Percentiles rank a stretch among this genome's conserved stretches.
Conservation (phyloP, 306 rosid genomes). For the Quillaja saponaria region DNA sequence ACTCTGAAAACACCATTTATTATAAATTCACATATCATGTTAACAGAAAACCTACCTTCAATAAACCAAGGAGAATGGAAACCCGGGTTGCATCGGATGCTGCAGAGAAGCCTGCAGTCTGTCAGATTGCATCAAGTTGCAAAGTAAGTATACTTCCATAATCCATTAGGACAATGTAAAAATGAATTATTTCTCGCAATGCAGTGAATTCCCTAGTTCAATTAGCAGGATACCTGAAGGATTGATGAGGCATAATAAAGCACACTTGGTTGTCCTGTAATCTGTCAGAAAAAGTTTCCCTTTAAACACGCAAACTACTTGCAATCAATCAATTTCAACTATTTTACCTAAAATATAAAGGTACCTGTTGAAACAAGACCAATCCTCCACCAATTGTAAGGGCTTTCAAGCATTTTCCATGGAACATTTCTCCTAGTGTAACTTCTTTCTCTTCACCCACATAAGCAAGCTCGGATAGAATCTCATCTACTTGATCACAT, state of each 20-base stretch:
- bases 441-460: slow-evolving; percentile 69
- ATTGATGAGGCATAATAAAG: slow-evolving; percentile 91
- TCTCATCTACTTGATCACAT: slow-evolving; percentile 74
- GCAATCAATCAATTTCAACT: slow-evolving; percentile 22
- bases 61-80: slow-evolving; percentile 79
- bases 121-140: slow-evolving; percentile 26
- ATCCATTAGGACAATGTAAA: slow-evolving; percentile 2
- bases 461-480: slow-evolving; percentile 71
- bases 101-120: slow-evolving; percentile 94
- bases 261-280: slow-evolving; percentile 99
- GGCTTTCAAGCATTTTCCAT: slow-evolving; percentile 79
- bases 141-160: slow-evolving; percentile 23
- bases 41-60: slow-evolving; percentile 58
- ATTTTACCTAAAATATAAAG: slow-evolving; percentile 31
- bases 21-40: not conserved
- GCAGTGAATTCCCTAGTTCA: slow-evolving; percentile 23
- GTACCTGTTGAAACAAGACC: slow-evolving; percentile 97
- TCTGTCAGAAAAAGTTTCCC: slow-evolving; percentile 53
- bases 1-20: not conserved
- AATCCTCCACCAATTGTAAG: slow-evolving; percentile 73
- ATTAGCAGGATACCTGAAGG: slow-evolving; percentile 68
- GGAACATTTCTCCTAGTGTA: slow-evolving; percentile 65
- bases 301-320: slow-evolving; percentile 34
- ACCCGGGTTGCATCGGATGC: slow-evolving; percentile 97
- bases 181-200: slow-evolving; percentile 16